Percentiles rank a stretch among this genome's conserved stretches.
These are phyloP conservation scores for Fusarium globosum DNA, from an alignment of 2,329 filamentous ascomycete species.

Conservation along the genomic window DNA sequence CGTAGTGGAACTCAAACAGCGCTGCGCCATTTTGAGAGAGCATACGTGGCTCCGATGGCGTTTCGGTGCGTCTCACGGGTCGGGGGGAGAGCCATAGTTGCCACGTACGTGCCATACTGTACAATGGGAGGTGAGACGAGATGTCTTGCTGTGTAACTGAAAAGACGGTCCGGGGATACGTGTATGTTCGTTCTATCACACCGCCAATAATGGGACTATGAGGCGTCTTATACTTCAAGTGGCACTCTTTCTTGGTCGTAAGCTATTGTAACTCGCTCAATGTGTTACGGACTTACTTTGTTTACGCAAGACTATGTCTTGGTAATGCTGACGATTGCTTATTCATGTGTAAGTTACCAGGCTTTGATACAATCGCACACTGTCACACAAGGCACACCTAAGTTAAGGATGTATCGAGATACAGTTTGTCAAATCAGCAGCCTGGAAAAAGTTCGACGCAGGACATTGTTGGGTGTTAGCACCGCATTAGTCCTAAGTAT, in stretches of 20 bases:
- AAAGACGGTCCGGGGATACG: accelerated
- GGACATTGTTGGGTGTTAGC: background rate
- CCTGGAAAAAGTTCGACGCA: background rate
- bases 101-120: background rate
- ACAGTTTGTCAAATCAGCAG: background rate
- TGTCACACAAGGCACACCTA: background rate
- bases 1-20: background rate
- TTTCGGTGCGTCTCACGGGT: background rate
- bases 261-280: background rate
- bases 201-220: background rate
- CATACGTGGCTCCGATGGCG: background rate
- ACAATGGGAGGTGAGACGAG: background rate
- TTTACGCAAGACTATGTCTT: background rate
- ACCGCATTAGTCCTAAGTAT: background rate
- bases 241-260: background rate
- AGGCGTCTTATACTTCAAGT: background rate
- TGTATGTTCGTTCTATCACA: background rate
- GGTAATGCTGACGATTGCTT: background rate
- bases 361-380: background rate
- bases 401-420: accelerated
- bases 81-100: background rate
- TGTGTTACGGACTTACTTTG: background rate
- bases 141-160: accelerated
- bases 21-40: background rate
- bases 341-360: background rate